Conservation (phyloP, 495 filamentous ascomycete genomes). For the Pyrenula aspistea region DNA sequence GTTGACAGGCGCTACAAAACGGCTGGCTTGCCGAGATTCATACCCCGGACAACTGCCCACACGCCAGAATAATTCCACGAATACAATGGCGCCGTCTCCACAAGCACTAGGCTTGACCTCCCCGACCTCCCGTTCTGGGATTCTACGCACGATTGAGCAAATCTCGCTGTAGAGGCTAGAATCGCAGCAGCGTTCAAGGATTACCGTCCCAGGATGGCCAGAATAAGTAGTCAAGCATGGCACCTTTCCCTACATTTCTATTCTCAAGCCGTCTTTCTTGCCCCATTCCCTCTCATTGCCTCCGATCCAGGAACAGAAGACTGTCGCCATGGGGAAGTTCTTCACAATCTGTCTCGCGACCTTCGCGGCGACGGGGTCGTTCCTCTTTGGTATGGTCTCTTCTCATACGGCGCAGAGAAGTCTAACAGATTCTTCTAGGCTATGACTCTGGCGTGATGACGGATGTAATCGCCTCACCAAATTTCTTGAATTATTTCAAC, state of each 20-base stretch:
- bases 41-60: not conserved
- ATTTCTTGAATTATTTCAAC: conserved; percentile 36
- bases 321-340: conserved; percentile 25
- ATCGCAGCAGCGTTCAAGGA: not conserved
- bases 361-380: conserved; percentile 34
- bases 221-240: not conserved
- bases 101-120: not conserved
- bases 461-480: conserved; percentile 36
- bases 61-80: not conserved
- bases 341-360: conserved; percentile 30
- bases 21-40: not conserved
- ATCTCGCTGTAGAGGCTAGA: not conserved
- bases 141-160: not conserved
- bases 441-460: conserved; percentile 46
- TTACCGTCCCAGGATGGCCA: not conserved
- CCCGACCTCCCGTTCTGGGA: not conserved
- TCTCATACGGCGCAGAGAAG: not conserved
- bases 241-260: not conserved
- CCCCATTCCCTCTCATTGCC: not conserved
- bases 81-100: not conserved
- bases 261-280: not conserved
- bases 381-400: conserved; percentile 22
- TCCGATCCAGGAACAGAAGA: not conserved
- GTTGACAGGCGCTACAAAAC: not conserved
- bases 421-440: conserved; percentile 10